Evolutionary conservation across 805 yeast genomes (phyloP).

Genomic region (Candida sonorensis): DNA sequence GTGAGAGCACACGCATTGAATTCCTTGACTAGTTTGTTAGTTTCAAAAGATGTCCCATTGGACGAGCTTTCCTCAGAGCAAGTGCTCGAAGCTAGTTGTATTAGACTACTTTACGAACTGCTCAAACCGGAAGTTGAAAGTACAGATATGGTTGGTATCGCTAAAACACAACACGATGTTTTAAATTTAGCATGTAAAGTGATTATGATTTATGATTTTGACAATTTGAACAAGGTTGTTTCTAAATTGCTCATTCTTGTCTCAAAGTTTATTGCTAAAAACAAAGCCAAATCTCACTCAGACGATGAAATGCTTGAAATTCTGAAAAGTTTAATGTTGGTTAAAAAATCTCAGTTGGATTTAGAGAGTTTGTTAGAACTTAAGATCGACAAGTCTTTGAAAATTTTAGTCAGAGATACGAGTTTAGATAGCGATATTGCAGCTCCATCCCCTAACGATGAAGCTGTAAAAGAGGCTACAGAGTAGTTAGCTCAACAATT

Average conservation of each 20-base stretch:
- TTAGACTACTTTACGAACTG: slow-evolving; percentile 64
- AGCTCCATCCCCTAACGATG: not conserved
- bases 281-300: slow-evolving; percentile 16
- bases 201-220: slow-evolving; percentile 27
- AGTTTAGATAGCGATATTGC: not conserved
- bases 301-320: slow-evolving; percentile 29
- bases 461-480: not conserved
- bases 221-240: slow-evolving; percentile 18
- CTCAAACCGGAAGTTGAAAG: slow-evolving; percentile 56
- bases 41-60: slow-evolving; percentile 32
- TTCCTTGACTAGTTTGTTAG: slow-evolving; percentile 46
- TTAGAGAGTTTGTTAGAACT: slow-evolving; percentile 16
- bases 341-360: slow-evolving; percentile 21
- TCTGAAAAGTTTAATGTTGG: slow-evolving; percentile 26
- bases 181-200: slow-evolving; percentile 59
- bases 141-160: slow-evolving; percentile 59
- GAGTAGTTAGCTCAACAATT: no score
- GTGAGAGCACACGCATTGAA: slow-evolving; percentile 60
- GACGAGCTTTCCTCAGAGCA: slow-evolving; percentile 36
- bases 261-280: slow-evolving; percentile 20
- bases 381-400: slow-evolving; percentile 21
- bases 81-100: slow-evolving; percentile 67
- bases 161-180: slow-evolving; percentile 59
- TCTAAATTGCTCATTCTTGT: slow-evolving; percentile 21
- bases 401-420: slow-evolving; percentile 12